Base-by-base conservation (phyloP, 148 eudicot genomes). In the Vaccinium darrowii region DNA sequence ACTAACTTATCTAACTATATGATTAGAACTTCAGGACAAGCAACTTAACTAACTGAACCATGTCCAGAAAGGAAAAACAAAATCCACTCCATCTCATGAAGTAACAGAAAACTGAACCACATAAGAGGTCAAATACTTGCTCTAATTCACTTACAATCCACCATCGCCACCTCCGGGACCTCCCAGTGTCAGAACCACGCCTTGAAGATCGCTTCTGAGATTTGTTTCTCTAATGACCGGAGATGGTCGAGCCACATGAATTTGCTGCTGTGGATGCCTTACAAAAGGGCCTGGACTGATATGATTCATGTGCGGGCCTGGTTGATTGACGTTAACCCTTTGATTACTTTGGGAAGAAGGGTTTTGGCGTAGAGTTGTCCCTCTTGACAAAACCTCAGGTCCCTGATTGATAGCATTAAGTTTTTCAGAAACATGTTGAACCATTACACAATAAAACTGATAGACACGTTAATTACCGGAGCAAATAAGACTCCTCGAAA, bases 401-500 rank as follows among this genome's bases (percentile, higher is more conserved):
- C 88, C 97, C 98, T 95, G 86, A 7, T 33, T 0, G 8, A 18
- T 39, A 33, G 0, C 57, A 21, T 75, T n/a, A 23, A 47, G 16
- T 54, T 54, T 54, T 54, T 72, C 76, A 80, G 69, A 60, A 81
- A 23, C 50, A 73, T 11, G 71, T 27, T n/a, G 14, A 76, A 23
- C 1, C 54, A 49, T 1, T 67, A 67, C 4, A 33, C 7, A 53
- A n/a, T n/a, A 0, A 1, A 21, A 63, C 0, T 63, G 4, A 2
- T n/a, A 69, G 25, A 10, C 74, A 58, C 91, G 21, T 72, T 33
- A 33, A 15, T 88, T 86, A 96, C 99, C 33, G 97, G 93, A 47
- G 98, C 82, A 78, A 96, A 96, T 36, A 96, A 81, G 80, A 96
- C 95, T 15, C 99, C 99, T 90, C 98, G 84, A 78, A 92, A 92